These are phyloP conservation scores for Phyllosticta ampelicida DNA, from an alignment of 2,329 filamentous ascomycete genomes.

Conservation along the genomic window DNA sequence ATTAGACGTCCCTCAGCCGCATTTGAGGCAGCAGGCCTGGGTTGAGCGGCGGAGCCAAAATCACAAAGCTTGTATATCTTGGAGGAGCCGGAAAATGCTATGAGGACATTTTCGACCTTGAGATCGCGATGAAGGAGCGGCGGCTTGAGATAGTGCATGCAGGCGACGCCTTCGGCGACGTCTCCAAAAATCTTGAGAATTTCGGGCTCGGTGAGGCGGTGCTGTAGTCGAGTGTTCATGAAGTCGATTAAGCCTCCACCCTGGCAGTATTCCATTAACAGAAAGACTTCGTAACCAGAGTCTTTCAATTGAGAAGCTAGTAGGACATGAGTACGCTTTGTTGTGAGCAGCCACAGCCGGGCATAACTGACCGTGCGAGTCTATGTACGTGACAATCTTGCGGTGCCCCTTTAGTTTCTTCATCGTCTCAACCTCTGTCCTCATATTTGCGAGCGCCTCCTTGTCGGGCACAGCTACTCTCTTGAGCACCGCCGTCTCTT, in stretches of 20 bases:
- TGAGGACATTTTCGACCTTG: conserved; percentile 97
- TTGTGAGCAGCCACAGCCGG: not conserved
- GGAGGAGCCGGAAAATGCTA: conserved; percentile 55
- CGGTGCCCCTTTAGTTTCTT: conserved; percentile 96
- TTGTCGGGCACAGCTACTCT: conserved; percentile 94
- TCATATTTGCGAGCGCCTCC: conserved; percentile 87
- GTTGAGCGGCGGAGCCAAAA: conserved; percentile 84
- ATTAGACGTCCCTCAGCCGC: conserved; percentile 82
- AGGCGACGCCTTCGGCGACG: conserved; percentile 89
- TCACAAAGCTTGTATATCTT: conserved; percentile 92
- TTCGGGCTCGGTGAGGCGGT: conserved; percentile 92
- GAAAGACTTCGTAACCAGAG: conserved; percentile 92
- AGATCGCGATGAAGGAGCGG: conserved; percentile 85
- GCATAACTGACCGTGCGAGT: conserved; percentile 56
- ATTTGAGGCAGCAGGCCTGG: conserved; percentile 73
- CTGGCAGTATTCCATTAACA: conserved; percentile 96
- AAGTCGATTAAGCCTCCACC: conserved; percentile 96
- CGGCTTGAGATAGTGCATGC: conserved; percentile 98
- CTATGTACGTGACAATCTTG: conserved; percentile 95
- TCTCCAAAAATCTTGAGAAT: conserved; percentile 96
- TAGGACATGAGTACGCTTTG: not conserved
- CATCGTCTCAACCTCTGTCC: conserved; percentile 98
- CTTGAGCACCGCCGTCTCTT: conserved; percentile 79
- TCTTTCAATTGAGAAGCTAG: conserved; percentile 79
- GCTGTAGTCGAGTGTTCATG: conserved; percentile 96